These are phyloP conservation scores for Eucalyptus virginea DNA, from an alignment of 345 rosid species.

Conservation along the genomic window DNA sequence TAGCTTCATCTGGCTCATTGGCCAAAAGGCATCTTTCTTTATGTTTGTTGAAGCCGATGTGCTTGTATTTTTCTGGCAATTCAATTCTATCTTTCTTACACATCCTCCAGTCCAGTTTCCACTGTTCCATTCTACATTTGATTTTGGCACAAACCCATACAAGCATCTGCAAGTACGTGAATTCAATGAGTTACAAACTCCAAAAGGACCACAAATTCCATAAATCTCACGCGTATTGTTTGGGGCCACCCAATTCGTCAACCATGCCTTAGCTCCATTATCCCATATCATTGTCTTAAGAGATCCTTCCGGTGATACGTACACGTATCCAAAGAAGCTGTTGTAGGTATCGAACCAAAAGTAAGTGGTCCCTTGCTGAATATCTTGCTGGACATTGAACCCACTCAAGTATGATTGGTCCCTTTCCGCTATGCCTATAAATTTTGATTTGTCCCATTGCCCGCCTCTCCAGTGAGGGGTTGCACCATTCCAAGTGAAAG, in stretches of 20 bases:
- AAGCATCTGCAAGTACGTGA: slow-evolving; percentile 5
- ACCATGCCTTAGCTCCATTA: neutral
- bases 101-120: slow-evolving; percentile 11
- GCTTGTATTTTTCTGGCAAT: neutral
- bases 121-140: neutral
- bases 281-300: neutral
- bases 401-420: neutral
- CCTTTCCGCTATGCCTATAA: neutral
- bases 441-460: neutral
- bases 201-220: slow-evolving; percentile 10
- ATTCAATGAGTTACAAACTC: slow-evolving; percentile 1
- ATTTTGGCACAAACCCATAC: slow-evolving; percentile 16
- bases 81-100: neutral
- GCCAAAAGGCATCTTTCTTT: neutral
- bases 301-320: slow-evolving; percentile 3
- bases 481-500: neutral
- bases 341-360: neutral
- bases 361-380: neutral
- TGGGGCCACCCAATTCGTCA: neutral
- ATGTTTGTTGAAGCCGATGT: neutral
- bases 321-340: neutral
- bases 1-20: neutral
- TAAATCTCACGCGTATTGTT: slow-evolving; percentile 5
- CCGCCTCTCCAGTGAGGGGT: neutral
- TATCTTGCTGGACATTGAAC: neutral